Evolutionary conservation across 208 protist genomes (phyloP), one percentile per base, ranked within the genome.

Genomic region (Borovskyia barvae): DNA sequence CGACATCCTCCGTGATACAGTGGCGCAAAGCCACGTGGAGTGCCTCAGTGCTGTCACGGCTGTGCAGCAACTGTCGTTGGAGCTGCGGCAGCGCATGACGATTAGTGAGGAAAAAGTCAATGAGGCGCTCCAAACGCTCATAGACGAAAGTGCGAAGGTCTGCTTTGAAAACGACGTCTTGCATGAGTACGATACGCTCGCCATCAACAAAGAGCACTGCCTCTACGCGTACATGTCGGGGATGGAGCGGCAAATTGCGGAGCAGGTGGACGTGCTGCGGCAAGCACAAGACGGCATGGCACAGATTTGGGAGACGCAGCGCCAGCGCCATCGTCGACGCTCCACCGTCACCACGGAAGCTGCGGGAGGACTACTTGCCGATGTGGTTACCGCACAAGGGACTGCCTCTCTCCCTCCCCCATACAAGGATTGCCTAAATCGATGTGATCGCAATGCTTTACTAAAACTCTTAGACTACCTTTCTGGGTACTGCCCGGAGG

Each of bases 261-360:
- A 89, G 59, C 81, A 92, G 62, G 75, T 72, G 1, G 69, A 62
- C 30, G 51, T 92, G 24, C 77, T 92, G 53, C 79, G 76, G 30
- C 54, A 80, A 40, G 77, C 84, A 14, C 82, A 81, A 33, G 50
- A 81, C 24, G 63, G 52, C 11, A 46, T 89, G n/a, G 35, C 67
- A 29, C 14, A 64, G 1, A 46, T 89, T 11, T 86, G 77, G 75
- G 35, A 36, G 60, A 52, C 42, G 26, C 56, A 40, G 32, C 37
- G 14, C 26, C 55, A 60, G 20, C 42, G 46, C 42, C 53, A 59
- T 25, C 53, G 47, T n/a, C 4, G 25, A 17, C 48, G 45, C 33
- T 47, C 50, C 1, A 5, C 29, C 1, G 24, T 12, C 2, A 24
- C 3, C 11, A 12, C 28, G 6, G 3, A 17, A 5, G 33, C 52